phyloP scores from a whole-genome alignment of 78 protist genomes.

The Dictyostelium capitatum region DNA sequence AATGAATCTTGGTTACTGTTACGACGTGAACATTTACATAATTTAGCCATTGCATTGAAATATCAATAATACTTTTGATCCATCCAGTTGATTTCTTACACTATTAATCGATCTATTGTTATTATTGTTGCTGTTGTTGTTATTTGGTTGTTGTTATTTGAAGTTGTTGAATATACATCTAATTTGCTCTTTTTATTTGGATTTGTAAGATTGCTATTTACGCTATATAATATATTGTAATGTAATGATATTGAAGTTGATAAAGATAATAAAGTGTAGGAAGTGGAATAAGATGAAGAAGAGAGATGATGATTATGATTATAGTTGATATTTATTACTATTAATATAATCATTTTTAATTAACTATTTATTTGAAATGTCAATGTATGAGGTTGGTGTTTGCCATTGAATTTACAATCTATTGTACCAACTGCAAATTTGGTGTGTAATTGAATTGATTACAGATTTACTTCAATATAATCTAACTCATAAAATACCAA shows the following conservation, averaged over 20 bases:
- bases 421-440: no score
- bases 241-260: not conserved
- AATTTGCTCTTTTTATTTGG: conserved; percentile 32
- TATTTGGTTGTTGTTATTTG: not conserved
- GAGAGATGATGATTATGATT: no score
- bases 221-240: no score
- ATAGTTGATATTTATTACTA: not conserved
- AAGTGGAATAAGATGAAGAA: no score
- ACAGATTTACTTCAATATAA: no score
- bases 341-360: conserved; percentile 34
- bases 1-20: conserved; percentile 15
- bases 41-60: conserved; percentile 39
- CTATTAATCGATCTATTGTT: not conserved
- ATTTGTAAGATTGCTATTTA: no score
- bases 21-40: conserved; percentile 42
- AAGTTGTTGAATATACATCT: not conserved
- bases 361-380: not conserved
- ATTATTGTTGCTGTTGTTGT: not conserved
- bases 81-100: conserved; percentile 1
- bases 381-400: conserved; percentile 8
- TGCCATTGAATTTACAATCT: no score
- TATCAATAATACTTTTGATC: conserved; percentile 32
- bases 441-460: no score
- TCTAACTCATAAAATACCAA: no score
- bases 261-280: not conserved